These are phyloP conservation scores for Anisogramma anomala DNA, from an alignment of 2,329 filamentous ascomycete species.

Conservation along the genomic window DNA sequence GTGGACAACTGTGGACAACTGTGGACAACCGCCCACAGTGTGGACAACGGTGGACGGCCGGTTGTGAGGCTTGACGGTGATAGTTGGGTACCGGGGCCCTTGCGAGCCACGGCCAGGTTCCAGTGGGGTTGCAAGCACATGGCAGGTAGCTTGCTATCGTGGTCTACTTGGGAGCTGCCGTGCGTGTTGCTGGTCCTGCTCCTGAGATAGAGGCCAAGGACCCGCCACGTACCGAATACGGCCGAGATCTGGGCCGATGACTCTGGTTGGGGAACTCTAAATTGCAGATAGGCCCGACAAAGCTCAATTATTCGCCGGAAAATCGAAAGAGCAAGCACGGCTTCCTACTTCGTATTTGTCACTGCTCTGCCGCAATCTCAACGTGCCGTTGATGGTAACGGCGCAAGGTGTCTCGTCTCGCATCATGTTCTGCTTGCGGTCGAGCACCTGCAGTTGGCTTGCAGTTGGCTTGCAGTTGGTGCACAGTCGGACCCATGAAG, in stretches of 20 bases:
- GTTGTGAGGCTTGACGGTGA: conserved; percentile 19
- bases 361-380: background rate
- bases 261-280: conserved; percentile 4
- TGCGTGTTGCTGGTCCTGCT: conserved; percentile 11
- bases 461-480: too few species aligned
- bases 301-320: background rate
- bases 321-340: background rate
- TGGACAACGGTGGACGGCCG: too few species aligned
- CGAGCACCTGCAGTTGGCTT: too few species aligned
- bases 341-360: too few species aligned
- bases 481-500: too few species aligned
- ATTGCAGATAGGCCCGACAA: background rate
- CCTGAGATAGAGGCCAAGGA: conserved; percentile 8
- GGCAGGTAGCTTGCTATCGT: conserved; percentile 7
- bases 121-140: too few species aligned
- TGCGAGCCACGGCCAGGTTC: too few species aligned
- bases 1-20: too few species aligned
- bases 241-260: conserved; percentile 15
- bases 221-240: conserved; percentile 12
- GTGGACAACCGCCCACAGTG: too few species aligned
- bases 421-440: too few species aligned
- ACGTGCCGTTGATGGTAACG: background rate
- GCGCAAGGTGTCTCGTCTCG: too few species aligned
- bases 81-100: conserved; percentile 5
- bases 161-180: conserved; percentile 3